Base-by-base conservation (phyloP, 108 stramenopile genomes). In the Nitzschia putrida region DNA sequence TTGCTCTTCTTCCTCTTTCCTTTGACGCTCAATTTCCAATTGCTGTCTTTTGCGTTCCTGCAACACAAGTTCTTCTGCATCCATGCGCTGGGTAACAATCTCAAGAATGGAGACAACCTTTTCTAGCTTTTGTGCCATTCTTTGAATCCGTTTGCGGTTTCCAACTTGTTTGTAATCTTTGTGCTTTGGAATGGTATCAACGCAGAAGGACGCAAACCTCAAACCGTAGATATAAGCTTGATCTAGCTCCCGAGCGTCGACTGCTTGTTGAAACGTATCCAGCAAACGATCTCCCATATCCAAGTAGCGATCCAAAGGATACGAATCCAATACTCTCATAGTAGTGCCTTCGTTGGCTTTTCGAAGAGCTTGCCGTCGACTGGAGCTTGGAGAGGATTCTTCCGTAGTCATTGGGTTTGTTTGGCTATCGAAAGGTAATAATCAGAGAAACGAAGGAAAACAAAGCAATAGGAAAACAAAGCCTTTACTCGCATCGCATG, bases 211-310 rank as follows among this genome's bases (percentile, higher is more conserved):
- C 20, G 83, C 88, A 73, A 86, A 89, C 44, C 88, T 66, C 18
- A 82, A 41, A 23, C 88, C 88, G 61, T 80, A 83, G 16, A 89
- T 71, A 53, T 85, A 89, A 23, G 85, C 88, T 51, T 83, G 83
- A 47, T 89, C 85, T 42, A 86, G 45, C 14, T 72, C 71, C 8
- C 76, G 69, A 9, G 52, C 61, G 41, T 76, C 71, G 3, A 85
- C 64, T 37, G 80, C 76, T 14, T 54, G 6, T 63, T 83, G 80
- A 64, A 88, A 88, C 44, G 75, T 72, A 43, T 57, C 64, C 43
- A 88, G 49, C 26, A 88, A 73, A 23, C 75, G 83, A 40, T 86
- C 76, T 10, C 83, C 69, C 29, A 85, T 71, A 45, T 68, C 68
- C 45, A 82, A 83, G 63, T 89, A 89, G 54, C 74, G 81, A 7